phyloP scores from a whole-genome alignment of 2,329 filamentous ascomycete genomes.

The Apiospora arundinis region DNA sequence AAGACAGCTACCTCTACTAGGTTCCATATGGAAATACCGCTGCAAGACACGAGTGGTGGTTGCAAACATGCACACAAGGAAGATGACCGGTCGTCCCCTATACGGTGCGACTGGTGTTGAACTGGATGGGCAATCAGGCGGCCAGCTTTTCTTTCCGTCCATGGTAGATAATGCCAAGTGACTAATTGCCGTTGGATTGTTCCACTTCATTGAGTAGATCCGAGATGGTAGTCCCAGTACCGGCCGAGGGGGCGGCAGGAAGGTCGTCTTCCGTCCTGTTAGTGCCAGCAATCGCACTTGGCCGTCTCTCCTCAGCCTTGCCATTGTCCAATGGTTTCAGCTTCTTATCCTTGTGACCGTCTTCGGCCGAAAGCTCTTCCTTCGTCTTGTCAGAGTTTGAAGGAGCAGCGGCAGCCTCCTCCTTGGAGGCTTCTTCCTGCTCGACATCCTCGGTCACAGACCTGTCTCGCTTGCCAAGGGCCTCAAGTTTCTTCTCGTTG shows the following conservation, averaged over 20 bases:
- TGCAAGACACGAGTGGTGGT: background rate
- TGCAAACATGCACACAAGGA: background rate
- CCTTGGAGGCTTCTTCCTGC: background rate
- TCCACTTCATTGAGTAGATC: conserved; percentile 19
- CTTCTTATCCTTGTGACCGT: conserved; percentile 20
- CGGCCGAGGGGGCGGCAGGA: conserved; percentile 17
- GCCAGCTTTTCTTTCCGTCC: background rate
- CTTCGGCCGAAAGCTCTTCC: background rate
- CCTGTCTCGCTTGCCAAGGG: conserved; percentile 25
- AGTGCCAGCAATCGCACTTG: background rate
- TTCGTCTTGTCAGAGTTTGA: background rate
- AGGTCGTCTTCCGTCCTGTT: conserved; percentile 2
- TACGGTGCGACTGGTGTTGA: background rate
- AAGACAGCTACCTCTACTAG: background rate
- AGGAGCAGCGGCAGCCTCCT: conserved; percentile 9
- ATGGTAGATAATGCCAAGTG: background rate
- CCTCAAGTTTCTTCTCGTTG: conserved; percentile 27
- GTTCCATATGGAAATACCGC: background rate
- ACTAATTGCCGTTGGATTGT: conserved; percentile 20
- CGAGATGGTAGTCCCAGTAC: conserved; percentile 19
- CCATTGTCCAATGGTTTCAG: background rate
- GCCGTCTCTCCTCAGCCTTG: background rate
- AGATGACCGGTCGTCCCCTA: background rate
- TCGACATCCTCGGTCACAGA: background rate
- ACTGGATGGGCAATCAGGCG: background rate